Conservation (phyloP, 176 grass and related monocot genomes). For the Echinochloa phyllopogon region DNA sequence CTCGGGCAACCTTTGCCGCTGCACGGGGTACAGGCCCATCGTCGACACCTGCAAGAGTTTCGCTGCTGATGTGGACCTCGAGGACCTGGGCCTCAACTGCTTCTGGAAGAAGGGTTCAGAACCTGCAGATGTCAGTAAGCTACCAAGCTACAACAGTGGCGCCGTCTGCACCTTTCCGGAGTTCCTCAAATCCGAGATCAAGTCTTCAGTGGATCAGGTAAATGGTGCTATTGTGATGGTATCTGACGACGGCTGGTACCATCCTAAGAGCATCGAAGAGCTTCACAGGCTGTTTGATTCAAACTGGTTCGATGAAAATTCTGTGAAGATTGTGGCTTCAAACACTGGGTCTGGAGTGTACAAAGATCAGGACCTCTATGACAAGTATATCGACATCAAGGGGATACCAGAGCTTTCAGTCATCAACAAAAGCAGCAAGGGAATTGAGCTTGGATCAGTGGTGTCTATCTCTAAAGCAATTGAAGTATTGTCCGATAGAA, state of each 20-base stretch:
- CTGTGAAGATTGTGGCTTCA: constrained; percentile 70
- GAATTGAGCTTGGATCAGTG: constrained; percentile 71
- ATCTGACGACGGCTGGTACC: constrained; percentile 50
- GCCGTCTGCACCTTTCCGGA: constrained; percentile 70
- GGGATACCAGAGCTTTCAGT: constrained; percentile 69
- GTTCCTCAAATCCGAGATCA: constrained; percentile 85
- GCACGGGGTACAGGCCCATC: constrained; percentile 78
- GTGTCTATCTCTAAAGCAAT: constrained; percentile 73
- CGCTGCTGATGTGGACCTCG: constrained; percentile 73
- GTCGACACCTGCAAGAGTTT: constrained; percentile 91
- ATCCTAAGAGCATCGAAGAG: constrained; percentile 66
- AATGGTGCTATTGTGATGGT: background rate
- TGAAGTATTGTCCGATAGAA: constrained; percentile 60
- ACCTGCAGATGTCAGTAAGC: constrained; percentile 34
- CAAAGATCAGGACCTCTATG: constrained; percentile 65
- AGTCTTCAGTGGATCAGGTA: constrained; percentile 20
- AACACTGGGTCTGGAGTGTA: constrained; percentile 84
- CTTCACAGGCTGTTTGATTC: constrained; percentile 52
- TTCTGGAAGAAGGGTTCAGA: constrained; percentile 75
- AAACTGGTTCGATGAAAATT: constrained; percentile 40
- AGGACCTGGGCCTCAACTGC: constrained; percentile 85
- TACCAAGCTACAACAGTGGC: constrained; percentile 45
- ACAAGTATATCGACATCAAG: constrained; percentile 75
- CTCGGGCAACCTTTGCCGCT: constrained; percentile 81
- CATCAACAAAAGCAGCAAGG: constrained; percentile 52